phyloP scores from a whole-genome alignment of 768 basidiomycete species.

The Nidula microcarpa region DNA sequence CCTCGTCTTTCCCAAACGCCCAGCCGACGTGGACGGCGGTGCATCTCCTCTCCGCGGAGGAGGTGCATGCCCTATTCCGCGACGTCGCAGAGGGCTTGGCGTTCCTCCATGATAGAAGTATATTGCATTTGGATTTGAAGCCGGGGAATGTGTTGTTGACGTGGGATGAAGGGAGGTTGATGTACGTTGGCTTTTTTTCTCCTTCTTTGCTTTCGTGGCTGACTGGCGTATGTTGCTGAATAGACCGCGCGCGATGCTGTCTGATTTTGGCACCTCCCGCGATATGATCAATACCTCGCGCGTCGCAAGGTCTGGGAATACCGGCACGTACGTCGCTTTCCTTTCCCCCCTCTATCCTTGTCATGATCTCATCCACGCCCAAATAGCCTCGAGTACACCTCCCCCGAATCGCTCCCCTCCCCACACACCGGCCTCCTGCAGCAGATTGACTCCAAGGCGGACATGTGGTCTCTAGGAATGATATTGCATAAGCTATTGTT shows the following conservation, averaged over 20 bases:
- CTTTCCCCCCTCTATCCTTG: not conserved
- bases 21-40: constrained; percentile 47
- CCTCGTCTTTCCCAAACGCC: not conserved
- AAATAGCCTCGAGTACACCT: constrained; percentile 75
- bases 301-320: constrained; percentile 78
- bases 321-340: constrained; percentile 75
- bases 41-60: constrained; percentile 81
- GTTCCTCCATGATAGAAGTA: constrained; percentile 82
- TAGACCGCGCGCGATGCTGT: constrained; percentile 91
- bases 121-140: constrained; percentile 91
- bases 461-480: constrained; percentile 98
- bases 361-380: not conserved
- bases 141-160: constrained; percentile 92
- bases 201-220: not conserved
- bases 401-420: constrained; percentile 82
- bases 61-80: constrained; percentile 74
- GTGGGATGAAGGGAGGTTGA: constrained; percentile 82
- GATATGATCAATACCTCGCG: constrained; percentile 73
- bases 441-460: constrained; percentile 82
- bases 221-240: not conserved
- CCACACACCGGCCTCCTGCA: constrained; percentile 60
- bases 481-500: constrained; percentile 92
- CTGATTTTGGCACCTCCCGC: constrained; percentile 92
- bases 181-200: constrained; percentile 41
- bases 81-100: constrained; percentile 86